Evolutionary conservation across 768 basidiomycete species (phyloP).

Genomic region (Pleurotus citrinopileatus): DNA sequence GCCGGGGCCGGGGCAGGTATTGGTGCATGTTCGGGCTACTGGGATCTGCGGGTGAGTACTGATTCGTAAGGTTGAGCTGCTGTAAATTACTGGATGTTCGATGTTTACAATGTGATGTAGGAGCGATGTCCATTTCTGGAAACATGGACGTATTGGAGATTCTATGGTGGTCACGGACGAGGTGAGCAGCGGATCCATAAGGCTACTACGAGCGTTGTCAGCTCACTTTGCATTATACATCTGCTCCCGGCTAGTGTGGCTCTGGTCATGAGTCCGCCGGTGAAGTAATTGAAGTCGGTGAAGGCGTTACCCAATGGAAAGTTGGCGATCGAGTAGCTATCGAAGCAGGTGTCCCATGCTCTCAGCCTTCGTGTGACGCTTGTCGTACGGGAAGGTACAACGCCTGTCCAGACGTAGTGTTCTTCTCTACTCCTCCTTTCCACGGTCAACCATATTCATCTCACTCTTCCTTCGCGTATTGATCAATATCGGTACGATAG

Average conservation of each 20-base stretch:
- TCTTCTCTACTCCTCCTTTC: slow-evolving; percentile 70
- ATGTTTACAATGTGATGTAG: slow-evolving; percentile 25
- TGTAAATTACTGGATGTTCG: not conserved
- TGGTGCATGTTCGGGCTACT: slow-evolving; percentile 64
- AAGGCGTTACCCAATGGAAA: slow-evolving; percentile 68
- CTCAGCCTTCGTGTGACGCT: slow-evolving; percentile 55
- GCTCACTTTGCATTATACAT: too few species aligned
- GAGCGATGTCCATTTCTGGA: slow-evolving; percentile 75
- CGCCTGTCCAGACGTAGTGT: slow-evolving; percentile 56
- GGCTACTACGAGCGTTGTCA: too few species aligned
- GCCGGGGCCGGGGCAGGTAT: slow-evolving; percentile 63
- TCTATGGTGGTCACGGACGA: slow-evolving; percentile 72
- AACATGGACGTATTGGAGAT: slow-evolving; percentile 65
- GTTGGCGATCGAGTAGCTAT: slow-evolving; percentile 65
- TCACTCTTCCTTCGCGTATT: slow-evolving; percentile 2
- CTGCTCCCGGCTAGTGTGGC: slow-evolving; percentile 57
- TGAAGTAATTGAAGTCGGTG: slow-evolving; percentile 60
- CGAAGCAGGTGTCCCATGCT: slow-evolving; percentile 69
- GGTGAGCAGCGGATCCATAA: slow-evolving; percentile 28
- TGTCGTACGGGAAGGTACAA: slow-evolving; percentile 65
- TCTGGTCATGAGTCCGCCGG: slow-evolving; percentile 73
- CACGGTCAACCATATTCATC: slow-evolving; percentile 38
- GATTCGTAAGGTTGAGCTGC: not conserved
- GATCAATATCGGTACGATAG: too few species aligned
- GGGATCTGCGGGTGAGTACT: slow-evolving; percentile 63